Conservation (phyloP, 1,139 yeast genomes). For the Protomyces lactucae-debilis region DNA sequence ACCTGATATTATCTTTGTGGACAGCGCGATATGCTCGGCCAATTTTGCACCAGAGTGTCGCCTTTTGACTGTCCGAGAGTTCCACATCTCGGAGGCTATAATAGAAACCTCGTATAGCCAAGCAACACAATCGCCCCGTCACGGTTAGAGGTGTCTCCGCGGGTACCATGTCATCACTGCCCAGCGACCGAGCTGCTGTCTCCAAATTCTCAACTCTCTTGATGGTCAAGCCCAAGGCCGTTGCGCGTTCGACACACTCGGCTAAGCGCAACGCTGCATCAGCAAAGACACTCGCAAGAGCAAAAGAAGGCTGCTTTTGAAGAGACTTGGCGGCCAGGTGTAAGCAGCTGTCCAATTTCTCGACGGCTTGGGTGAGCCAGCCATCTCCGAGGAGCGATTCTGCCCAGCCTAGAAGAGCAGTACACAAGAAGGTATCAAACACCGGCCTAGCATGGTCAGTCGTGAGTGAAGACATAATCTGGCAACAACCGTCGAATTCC, state of each 20-base stretch:
- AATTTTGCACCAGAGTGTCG: conserved; percentile 8
- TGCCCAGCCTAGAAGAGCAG: conserved; percentile 55
- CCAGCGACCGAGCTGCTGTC: not conserved
- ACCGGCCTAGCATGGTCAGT: conserved; percentile 52
- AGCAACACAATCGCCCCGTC: not conserved
- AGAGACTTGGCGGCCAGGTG: conserved; percentile 28
- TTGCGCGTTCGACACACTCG: not conserved
- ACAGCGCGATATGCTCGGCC: conserved; percentile 41
- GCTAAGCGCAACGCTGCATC: conserved; percentile 7
- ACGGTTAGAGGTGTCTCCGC: not conserved
- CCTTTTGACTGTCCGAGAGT: not conserved
- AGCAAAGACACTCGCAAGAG: not conserved
- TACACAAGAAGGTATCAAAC: conserved; percentile 54
- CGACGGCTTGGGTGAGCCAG: conserved; percentile 60
- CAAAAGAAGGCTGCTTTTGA: not conserved
- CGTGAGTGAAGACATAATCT: conserved; percentile 46
- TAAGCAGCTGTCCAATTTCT: conserved; percentile 47
- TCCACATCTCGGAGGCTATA: not conserved
- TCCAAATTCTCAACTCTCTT: not conserved
- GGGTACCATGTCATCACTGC: not conserved
- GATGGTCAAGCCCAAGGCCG: not conserved
- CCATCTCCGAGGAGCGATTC: conserved; percentile 54
- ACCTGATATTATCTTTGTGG: not conserved
- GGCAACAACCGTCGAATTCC: conserved; percentile 48
- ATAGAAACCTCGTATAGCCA: not conserved